phyloP scores from a whole-genome alignment of 1,139 yeast genomes.

The Yamadazyma songkhlaensis region DNA sequence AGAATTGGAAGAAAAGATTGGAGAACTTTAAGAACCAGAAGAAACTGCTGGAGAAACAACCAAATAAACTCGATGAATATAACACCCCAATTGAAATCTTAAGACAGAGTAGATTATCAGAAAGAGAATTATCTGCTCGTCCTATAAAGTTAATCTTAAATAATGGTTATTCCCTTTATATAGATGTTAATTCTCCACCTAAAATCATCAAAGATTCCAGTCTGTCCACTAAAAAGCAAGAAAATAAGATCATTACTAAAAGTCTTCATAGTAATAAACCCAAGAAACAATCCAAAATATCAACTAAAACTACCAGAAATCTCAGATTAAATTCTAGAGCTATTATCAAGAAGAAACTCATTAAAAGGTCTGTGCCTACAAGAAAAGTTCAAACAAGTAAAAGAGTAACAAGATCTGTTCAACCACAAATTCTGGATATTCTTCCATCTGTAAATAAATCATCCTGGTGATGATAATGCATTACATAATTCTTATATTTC shows the following conservation, averaged over 20 bases:
- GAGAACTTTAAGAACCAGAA: slow-evolving; percentile 26
- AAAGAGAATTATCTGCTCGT: slow-evolving; percentile 23
- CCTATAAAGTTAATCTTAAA: slow-evolving; percentile 23
- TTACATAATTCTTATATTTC: background rate
- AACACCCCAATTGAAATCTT: slow-evolving; percentile 18
- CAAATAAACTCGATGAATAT: slow-evolving; percentile 19
- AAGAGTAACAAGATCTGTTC: background rate
- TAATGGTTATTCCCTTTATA: slow-evolving; percentile 27
- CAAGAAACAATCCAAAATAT: too few relatives aligned
- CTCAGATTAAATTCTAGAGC: too few relatives aligned
- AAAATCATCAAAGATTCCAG: slow-evolving; percentile 6
- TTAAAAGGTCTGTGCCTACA: too few relatives aligned
- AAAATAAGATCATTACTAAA: too few relatives aligned
- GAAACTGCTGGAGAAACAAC: slow-evolving; percentile 17
- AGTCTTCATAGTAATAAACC: too few relatives aligned
- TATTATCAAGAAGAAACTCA: too few relatives aligned
- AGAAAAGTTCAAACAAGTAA: background rate
- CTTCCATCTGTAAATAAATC: background rate
- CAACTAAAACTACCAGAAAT: too few relatives aligned
- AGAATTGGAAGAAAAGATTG: slow-evolving; percentile 38
- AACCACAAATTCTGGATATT: slow-evolving; percentile 4
- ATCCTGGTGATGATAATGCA: slow-evolving; percentile 2
- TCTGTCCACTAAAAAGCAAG: too few relatives aligned
- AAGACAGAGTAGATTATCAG: slow-evolving; percentile 17
- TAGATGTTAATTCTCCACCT: slow-evolving; percentile 33